phyloP scores from a whole-genome alignment of 441 rosid species.

The Pelargonium cotyledonis region DNA sequence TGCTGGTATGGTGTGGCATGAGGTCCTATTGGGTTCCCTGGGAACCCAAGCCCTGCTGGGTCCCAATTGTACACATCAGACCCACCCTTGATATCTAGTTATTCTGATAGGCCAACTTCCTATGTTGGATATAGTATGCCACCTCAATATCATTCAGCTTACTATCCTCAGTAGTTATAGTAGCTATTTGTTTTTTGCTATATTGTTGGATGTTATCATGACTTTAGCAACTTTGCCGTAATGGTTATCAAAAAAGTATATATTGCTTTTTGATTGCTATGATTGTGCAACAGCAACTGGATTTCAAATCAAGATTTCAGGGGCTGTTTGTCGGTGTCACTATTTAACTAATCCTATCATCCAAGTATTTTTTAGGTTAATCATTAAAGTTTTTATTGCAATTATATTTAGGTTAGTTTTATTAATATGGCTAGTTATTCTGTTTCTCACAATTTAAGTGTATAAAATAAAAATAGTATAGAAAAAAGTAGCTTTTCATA shows the following conservation, averaged over 20 bases:
- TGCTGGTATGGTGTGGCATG: constrained; percentile 40
- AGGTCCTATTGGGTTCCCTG: constrained; percentile 29
- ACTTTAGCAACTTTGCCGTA: constrained; percentile 7
- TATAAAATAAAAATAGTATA: too few species aligned
- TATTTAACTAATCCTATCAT: not conserved
- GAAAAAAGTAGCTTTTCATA: too few species aligned
- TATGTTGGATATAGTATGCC: constrained; percentile 40
- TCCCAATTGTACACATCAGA: constrained; percentile 30
- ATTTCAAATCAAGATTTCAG: constrained; percentile 7
- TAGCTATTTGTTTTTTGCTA: constrained; percentile 23
- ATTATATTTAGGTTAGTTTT: not conserved
- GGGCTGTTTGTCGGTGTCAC: constrained; percentile 11
- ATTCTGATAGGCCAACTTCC: constrained; percentile 36
- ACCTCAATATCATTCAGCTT: constrained; percentile 42
- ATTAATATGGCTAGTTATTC: not conserved
- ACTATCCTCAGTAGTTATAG: constrained; percentile 39
- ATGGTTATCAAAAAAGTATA: constrained; percentile 25
- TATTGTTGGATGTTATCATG: constrained; percentile 14
- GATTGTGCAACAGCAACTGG: constrained; percentile 13
- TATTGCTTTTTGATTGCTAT: constrained; percentile 14
- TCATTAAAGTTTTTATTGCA: not conserved
- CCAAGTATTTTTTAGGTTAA: not conserved
- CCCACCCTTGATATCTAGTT: constrained; percentile 24
- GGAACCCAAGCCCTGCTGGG: constrained; percentile 28
- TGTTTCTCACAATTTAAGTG: not conserved